phyloP scores from a whole-genome alignment of 495 filamentous ascomycete species.

The Penicillium arizonense region DNA sequence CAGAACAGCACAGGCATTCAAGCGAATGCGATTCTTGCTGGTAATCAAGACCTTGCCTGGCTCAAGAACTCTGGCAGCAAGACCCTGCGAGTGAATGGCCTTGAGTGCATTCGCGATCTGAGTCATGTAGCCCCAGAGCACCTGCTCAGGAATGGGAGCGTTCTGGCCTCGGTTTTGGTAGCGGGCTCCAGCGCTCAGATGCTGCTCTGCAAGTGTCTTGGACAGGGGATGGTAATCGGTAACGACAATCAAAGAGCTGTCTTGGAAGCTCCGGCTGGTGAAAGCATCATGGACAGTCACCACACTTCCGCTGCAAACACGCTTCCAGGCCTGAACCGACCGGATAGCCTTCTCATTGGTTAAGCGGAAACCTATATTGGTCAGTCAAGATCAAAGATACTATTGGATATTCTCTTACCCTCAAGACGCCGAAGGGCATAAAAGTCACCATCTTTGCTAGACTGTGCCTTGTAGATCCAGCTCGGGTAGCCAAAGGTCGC shows the following conservation, averaged over 20 bases:
- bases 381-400: constrained; percentile 1
- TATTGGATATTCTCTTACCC: constrained; percentile 40
- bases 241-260: constrained; percentile 91
- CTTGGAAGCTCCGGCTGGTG: constrained; percentile 87
- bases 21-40: constrained; percentile 69
- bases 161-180: constrained; percentile 47
- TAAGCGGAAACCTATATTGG: constrained; percentile 62
- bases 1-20: constrained; percentile 81
- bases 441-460: constrained; percentile 76
- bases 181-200: constrained; percentile 61
- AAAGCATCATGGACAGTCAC: constrained; percentile 91
- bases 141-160: constrained; percentile 65
- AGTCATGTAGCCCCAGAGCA: constrained; percentile 88
- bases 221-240: constrained; percentile 90
- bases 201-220: constrained; percentile 83
- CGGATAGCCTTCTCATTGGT: constrained; percentile 87
- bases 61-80: constrained; percentile 82
- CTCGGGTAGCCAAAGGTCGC: constrained; percentile 79
- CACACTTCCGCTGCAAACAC: constrained; percentile 75
- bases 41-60: constrained; percentile 81
- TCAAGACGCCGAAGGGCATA: constrained; percentile 86
- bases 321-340: constrained; percentile 87
- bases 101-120: constrained; percentile 90
- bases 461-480: constrained; percentile 96
- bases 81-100: constrained; percentile 73